Conservation (phyloP, 768 basidiomycete species). For the Candolleomyces aberdarensis region DNA sequence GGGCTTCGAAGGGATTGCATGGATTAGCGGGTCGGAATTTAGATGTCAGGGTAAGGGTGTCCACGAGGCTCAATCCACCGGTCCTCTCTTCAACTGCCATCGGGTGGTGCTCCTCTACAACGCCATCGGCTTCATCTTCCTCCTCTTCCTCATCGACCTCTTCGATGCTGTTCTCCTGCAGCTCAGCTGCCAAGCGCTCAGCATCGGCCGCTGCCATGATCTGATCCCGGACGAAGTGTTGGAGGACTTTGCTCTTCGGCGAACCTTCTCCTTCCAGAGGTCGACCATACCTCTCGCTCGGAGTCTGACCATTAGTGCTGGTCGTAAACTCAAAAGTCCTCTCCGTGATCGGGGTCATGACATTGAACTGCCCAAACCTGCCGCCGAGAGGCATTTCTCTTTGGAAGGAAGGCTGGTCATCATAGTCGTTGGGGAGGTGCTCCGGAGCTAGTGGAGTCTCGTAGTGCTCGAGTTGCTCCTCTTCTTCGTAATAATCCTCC, state of each 20-base stretch:
- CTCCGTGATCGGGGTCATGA: conserved; percentile 98
- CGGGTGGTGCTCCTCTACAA: no score
- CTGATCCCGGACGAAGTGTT: conserved; percentile 33
- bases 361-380: conserved; percentile 78
- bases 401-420: conserved; percentile 40
- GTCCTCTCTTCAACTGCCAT: conserved; percentile 54
- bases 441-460: conserved; percentile 26
- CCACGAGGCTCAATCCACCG: conserved; percentile 61
- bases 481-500: conserved; percentile 19
- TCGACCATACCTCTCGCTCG: conserved; percentile 30
- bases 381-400: conserved; percentile 62
- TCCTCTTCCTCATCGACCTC: conserved; percentile 22
- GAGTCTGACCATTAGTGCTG: conserved; percentile 49
- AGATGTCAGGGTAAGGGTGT: conserved; percentile 58
- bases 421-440: conserved; percentile 23
- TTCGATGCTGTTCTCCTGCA: conserved; percentile 30
- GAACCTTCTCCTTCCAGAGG: conserved; percentile 17
- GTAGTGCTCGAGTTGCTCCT: conserved; percentile 30
- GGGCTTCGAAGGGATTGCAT: conserved; percentile 79
- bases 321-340: conserved; percentile 81
- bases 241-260: conserved; percentile 21
- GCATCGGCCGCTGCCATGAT: conserved; percentile 51
- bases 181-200: conserved; percentile 50
- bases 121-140: conserved; percentile 19
- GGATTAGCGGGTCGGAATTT: conserved; percentile 79